A percentile compares a stretch with the other conserved stretches of the same genome.
phyloP scores from a whole-genome alignment of 2,329 filamentous ascomycete species.

The Atkinsonella hypoxylon region DNA sequence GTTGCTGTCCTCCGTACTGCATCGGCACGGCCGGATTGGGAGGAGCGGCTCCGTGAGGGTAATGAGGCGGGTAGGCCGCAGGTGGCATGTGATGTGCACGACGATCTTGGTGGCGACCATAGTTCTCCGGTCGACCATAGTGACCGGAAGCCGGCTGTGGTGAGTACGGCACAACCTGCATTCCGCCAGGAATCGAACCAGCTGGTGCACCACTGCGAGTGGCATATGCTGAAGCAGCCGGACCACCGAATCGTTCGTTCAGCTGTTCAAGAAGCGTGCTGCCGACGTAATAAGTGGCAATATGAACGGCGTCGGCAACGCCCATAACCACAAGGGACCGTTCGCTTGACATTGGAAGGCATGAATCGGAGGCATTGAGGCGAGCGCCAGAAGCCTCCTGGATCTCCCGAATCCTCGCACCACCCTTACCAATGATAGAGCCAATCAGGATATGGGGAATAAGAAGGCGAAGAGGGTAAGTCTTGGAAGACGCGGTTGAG shows the following conservation, averaged over 20 bases:
- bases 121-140: conserved; percentile 84
- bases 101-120: conserved; percentile 59
- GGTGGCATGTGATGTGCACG: conserved; percentile 66
- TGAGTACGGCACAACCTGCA: conserved; percentile 98
- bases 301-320: conserved; percentile 95
- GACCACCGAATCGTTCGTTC: conserved; percentile 90
- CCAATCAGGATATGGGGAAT: conserved; percentile 96
- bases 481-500: conserved; percentile 90
- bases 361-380: conserved; percentile 91
- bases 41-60: conserved; percentile 51
- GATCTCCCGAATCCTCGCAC: conserved; percentile 92
- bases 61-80: conserved; percentile 59
- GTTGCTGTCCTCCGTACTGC: conserved; percentile 67
- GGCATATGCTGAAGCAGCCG: conserved; percentile 93
- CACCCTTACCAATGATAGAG: conserved; percentile 96
- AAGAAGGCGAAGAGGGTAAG: conserved; percentile 87
- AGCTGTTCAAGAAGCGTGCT: conserved; percentile 97
- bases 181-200: conserved; percentile 86
- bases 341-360: conserved; percentile 87
- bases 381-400: conserved; percentile 95
- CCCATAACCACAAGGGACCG: conserved; percentile 96
- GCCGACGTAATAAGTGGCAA: conserved; percentile 96
- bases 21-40: conserved; percentile 53
- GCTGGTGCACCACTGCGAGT: conserved; percentile 88
- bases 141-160: conserved; percentile 87